Percentiles rank a stretch among this genome's conserved stretches.
These are phyloP conservation scores for Arthrobotrys iridis DNA, from an alignment of 2,329 filamentous ascomycete genomes.

Conservation along the genomic window DNA sequence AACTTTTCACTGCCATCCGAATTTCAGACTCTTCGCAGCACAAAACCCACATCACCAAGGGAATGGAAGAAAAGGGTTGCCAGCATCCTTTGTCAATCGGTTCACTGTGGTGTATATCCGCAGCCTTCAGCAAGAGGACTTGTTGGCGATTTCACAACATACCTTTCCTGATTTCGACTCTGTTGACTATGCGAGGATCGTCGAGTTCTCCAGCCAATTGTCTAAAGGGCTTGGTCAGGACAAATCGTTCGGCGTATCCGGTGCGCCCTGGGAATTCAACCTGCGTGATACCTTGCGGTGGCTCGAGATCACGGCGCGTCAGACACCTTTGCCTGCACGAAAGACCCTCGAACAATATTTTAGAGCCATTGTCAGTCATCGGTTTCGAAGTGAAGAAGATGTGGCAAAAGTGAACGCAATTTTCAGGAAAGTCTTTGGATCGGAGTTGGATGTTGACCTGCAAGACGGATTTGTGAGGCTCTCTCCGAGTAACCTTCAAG, in stretches of 20 bases:
- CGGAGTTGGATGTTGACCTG: slow-evolving; percentile 61
- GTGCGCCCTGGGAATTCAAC: slow-evolving; percentile 96
- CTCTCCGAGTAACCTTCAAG: slow-evolving; percentile 74
- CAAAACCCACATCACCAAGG: slow-evolving; percentile 98
- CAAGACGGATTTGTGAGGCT: slow-evolving; percentile 77
- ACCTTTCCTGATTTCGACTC: slow-evolving; percentile 74
- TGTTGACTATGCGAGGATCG: slow-evolving; percentile 73
- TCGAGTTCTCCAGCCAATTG: slow-evolving; percentile 81
- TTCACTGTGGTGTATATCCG: slow-evolving; percentile 99
- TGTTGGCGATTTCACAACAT: slow-evolving; percentile 81
- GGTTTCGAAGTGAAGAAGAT: slow-evolving; percentile 80
- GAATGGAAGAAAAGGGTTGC: slow-evolving; percentile 91
- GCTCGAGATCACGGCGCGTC: slow-evolving; percentile 92
- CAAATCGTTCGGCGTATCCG: slow-evolving; percentile 67
- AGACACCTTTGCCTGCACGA: slow-evolving; percentile 63
- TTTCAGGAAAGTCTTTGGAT: slow-evolving; percentile 73
- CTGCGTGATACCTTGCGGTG: slow-evolving; percentile 72
- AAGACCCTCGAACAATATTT: slow-evolving; percentile 72
- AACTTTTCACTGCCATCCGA: slow-evolving; percentile 85
- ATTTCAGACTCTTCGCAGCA: slow-evolving; percentile 94
- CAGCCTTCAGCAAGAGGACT: slow-evolving; percentile 81
- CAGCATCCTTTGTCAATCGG: slow-evolving; percentile 95
- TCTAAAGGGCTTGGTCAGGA: slow-evolving; percentile 73
- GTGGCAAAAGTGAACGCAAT: slow-evolving; percentile 72
- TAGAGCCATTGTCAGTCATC: slow-evolving; percentile 82